Evolutionary conservation across 345 rosid species (phyloP), one percentile per base, ranked within the genome.

Genomic region (Boechera divaricarpa): DNA sequence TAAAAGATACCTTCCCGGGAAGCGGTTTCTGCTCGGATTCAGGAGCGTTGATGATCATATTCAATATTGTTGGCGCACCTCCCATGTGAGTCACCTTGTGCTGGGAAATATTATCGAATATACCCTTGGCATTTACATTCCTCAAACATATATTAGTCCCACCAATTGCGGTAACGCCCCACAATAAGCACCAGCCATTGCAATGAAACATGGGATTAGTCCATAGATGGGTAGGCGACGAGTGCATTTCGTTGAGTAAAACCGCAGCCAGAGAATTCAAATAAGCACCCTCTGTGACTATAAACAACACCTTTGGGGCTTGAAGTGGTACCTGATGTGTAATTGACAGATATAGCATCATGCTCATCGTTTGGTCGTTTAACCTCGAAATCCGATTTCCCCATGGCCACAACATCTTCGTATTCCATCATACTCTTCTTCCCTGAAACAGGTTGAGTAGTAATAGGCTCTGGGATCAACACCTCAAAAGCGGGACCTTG

Each of bases 181-280:
- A 94, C 6, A 74, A 8, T 2, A 94, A 85, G 74, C 94, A 90
- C 99, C 99, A 92, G 0, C 98, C 98, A 7, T 92, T 95, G 85
- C 97, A 95, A 65, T 94, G 99, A 83, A 95, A 95, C 97, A 95
- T 89, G 1, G 99, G 99, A 33, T 86, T 92, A 0, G 90, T 84
- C 98, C 99, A 95, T 0, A 95, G 77, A 66, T 84, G 90, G 21
- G 83, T 86, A 15, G 94, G 92, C 82, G 81, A 73, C 0, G 87
- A 51, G 0, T 64, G 80, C 84, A 90, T 86, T n/a, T 76, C 89
- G 42, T 84, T 87, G 63, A 89, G 87, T 44, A 87, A 39, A 79
- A 85, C 45, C 0, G 87, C 68, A 0, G 98, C 88, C 5, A 92
- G 69, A 10, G 98, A 67, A 55, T 91, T 91, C 26, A 92, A 84